phyloP scores from a whole-genome alignment of 1,284 basidiomycete genomes.

The Pholiota adiposa region DNA sequence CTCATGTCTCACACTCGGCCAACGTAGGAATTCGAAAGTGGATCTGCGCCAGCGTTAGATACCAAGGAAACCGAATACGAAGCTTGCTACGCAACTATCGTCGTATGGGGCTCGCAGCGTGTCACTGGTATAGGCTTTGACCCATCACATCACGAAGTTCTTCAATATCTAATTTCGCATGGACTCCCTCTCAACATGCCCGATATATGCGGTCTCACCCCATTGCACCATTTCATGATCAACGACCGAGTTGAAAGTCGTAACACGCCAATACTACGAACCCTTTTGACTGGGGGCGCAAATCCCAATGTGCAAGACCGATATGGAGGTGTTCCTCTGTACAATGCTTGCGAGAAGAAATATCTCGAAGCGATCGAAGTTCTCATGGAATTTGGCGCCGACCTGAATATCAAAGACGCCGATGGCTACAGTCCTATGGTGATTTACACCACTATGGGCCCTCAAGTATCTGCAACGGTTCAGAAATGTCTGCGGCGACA shows the following conservation, averaged over 20 bases:
- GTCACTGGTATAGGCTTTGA: constrained; percentile 19
- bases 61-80: constrained; percentile 50
- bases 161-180: constrained; percentile 45
- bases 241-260: constrained; percentile 7
- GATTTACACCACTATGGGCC: constrained; percentile 41
- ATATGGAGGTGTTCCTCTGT: constrained; percentile 50
- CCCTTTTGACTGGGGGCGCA: constrained; percentile 47
- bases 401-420: constrained; percentile 49
- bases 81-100: constrained; percentile 49
- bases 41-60: constrained; percentile 44
- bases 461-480: constrained; percentile 50
- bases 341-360: constrained; percentile 40
- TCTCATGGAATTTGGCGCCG: constrained; percentile 53
- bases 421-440: constrained; percentile 42
- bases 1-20: no score
- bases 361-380: constrained; percentile 42
- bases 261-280: constrained; percentile 2
- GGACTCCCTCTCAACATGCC: constrained; percentile 46
- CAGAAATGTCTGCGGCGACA: constrained; percentile 52
- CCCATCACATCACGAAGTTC: constrained; percentile 37
- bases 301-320: constrained; percentile 49
- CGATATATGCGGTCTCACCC: constrained; percentile 54
- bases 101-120: constrained; percentile 48
- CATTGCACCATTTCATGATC: constrained; percentile 50
- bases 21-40: constrained; percentile 41